A percentile compares a stretch with the other conserved stretches of the same genome.
These are phyloP conservation scores for Tricholoma furcatifolium DNA, from an alignment of 768 basidiomycete species.

Conservation along the genomic window DNA sequence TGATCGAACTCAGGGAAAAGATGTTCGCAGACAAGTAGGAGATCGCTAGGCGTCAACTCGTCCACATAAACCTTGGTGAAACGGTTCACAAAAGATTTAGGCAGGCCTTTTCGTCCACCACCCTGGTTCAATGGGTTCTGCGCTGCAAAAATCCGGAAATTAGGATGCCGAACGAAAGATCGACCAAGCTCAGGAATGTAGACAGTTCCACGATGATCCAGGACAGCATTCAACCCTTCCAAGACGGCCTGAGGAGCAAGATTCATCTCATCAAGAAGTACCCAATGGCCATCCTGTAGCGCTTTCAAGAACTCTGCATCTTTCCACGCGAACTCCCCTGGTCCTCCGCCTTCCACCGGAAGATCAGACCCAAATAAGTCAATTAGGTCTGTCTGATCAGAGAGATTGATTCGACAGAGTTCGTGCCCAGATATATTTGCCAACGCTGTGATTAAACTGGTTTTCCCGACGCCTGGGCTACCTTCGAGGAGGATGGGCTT, in stretches of 20 bases:
- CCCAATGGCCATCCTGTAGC: slow-evolving; percentile 95
- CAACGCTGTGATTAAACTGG: slow-evolving; percentile 86
- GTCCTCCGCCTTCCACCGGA: slow-evolving; percentile 86
- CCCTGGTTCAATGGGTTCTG: slow-evolving; percentile 97
- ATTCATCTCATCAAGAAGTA: slow-evolving; percentile 98
- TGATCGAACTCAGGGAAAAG: slow-evolving; percentile 64
- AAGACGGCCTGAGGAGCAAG: slow-evolving; percentile 94
- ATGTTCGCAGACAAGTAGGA: slow-evolving; percentile 73
- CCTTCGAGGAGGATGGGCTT: slow-evolving; percentile 97
- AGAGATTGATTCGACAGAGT: slow-evolving; percentile 92
- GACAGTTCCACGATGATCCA: slow-evolving; percentile 94
- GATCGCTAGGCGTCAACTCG: slow-evolving; percentile 75
- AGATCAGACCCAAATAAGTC: slow-evolving; percentile 97
- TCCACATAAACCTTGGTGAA: slow-evolving; percentile 98
- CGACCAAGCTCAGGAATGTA: slow-evolving; percentile 94
- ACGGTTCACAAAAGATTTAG: slow-evolving; percentile 95
- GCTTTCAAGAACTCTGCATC: slow-evolving; percentile 95
- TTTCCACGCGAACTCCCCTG: slow-evolving; percentile 96
- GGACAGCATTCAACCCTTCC: slow-evolving; percentile 93
- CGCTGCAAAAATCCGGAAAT: slow-evolving; percentile 97
- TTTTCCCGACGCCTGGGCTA: slow-evolving; percentile 98
- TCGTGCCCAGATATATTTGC: slow-evolving; percentile 76
- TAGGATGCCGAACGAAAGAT: slow-evolving; percentile 83
- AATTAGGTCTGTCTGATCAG: slow-evolving; percentile 95
- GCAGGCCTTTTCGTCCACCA: slow-evolving; percentile 94